These are phyloP conservation scores for Aspergillus sojae DNA, from an alignment of 2,329 filamentous ascomycete genomes.

Conservation along the genomic window DNA sequence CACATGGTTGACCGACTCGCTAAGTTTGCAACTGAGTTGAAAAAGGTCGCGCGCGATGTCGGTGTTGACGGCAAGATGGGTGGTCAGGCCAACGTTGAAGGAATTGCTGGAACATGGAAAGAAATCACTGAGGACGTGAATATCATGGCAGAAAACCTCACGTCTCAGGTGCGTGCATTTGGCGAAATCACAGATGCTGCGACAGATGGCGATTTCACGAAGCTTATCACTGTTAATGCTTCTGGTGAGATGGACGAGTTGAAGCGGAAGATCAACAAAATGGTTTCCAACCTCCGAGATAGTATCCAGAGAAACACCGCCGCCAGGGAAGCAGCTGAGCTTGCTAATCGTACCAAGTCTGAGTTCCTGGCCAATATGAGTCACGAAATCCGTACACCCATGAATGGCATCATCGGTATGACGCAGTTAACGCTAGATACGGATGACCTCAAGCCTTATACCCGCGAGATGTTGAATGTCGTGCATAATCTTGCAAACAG, in stretches of 20 bases:
- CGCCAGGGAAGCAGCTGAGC: constrained; percentile 90
- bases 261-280: constrained; percentile 98
- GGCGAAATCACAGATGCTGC: constrained; percentile 98
- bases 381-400: constrained; percentile 95
- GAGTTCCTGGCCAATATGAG: constrained; percentile 99
- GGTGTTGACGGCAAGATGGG: constrained; percentile 99
- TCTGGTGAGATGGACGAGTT: constrained; percentile 99
- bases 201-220: constrained; percentile 95
- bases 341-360: constrained; percentile 97
- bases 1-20: constrained; percentile 97
- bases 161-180: constrained; percentile 95
- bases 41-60: constrained; percentile 93
- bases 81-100: constrained; percentile 91
- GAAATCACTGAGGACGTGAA: constrained; percentile 98
- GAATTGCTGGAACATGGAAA: constrained; percentile 93
- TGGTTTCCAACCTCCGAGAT: constrained; percentile 94
- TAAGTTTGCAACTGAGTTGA: constrained; percentile 94
- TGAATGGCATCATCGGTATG: constrained; percentile 99
- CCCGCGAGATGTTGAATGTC: constrained; percentile 97
- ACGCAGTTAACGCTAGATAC: constrained; percentile 95
- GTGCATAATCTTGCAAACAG: constrained; percentile 97
- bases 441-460: constrained; percentile 89
- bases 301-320: constrained; percentile 96
- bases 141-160: constrained; percentile 85
- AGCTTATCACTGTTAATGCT: constrained; percentile 93